Base-by-base conservation (phyloP, 2,329 filamentous ascomycete species). In the Microcera coccophila region DNA sequence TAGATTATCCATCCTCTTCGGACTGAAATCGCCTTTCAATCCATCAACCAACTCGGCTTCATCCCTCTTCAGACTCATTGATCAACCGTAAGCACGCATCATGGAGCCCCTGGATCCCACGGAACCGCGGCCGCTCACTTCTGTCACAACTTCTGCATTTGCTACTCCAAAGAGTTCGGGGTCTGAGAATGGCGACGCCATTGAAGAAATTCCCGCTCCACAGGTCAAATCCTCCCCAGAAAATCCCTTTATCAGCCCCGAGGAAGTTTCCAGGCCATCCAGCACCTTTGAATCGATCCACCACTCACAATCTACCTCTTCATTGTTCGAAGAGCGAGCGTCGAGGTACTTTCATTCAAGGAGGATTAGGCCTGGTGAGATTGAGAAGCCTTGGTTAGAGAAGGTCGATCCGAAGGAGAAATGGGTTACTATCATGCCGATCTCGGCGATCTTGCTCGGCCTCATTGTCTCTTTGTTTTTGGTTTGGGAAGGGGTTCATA, bases 391-490 rank as follows among this genome's bases (percentile, higher is more conserved):
- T 11, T 93, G 88, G 88, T 66, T 85, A 29, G 66, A 77, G n/a
- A 83, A 82, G 60, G 81, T 73, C 44, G 84, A 90, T 52, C 82
- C 84, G 11, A 85, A 82, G 62, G 85, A 91, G 73, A 93, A 89
- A 70, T 93, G 87, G 87, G 82, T 88, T 8, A 90, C 84, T 3
- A 89, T 91, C 49, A 76, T 94, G 44, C 87, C 87, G 3, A 60
- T 90, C 32, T 62, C 88, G 18, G 87, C 87, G 36, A 78, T 93
- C 38, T 36, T 82, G 3, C 47, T 90, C 12, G 88, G 88, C 12
- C 62, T 91, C 26, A 77, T 63, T 3, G 68, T 90, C 31, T 79
- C 84, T 1, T 87, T 75, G 1, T 79, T 90, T 56, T 67, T 93
- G 34, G 72, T 93, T 36, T 93, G 82, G 74, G 84, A 90, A 52